Conservation (phyloP, 2,329 filamentous ascomycete species). For the Fusarium odoratissimum region DNA sequence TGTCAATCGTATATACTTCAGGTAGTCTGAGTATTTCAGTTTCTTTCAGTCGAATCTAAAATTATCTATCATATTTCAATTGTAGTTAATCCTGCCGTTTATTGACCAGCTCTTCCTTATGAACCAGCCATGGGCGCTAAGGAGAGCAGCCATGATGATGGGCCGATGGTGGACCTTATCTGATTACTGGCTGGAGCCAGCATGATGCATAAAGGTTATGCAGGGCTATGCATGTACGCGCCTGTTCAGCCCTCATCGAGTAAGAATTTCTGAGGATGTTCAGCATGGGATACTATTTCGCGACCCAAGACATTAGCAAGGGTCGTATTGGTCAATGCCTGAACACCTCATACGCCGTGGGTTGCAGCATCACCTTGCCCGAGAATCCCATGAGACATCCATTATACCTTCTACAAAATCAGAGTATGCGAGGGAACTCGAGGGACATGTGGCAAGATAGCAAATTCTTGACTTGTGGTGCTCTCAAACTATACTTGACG, state of each 20-base stretch:
- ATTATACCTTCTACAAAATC: not conserved
- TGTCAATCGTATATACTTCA: not conserved
- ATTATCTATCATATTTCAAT: not conserved
- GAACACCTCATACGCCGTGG: not conserved
- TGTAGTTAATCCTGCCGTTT: not conserved
- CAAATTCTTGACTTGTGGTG: not conserved
- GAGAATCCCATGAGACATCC: not conserved
- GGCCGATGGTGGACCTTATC: conserved; percentile 30
- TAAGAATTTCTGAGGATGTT: not conserved
- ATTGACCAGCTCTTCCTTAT: conserved; percentile 5
- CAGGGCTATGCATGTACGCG: conserved; percentile 17
- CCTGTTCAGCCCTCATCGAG: conserved; percentile 1
- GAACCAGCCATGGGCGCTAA: conserved; percentile 22
- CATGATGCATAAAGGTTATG: conserved; percentile 17
- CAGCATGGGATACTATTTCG: not conserved
- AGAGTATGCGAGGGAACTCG: not conserved
- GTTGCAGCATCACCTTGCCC: not conserved
- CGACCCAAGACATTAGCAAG: not conserved
- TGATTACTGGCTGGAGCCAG: conserved; percentile 6
- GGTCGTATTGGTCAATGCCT: not conserved
- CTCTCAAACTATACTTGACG: not conserved
- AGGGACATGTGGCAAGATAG: not conserved
- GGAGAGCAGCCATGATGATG: conserved; percentile 33
- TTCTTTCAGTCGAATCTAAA: not conserved
- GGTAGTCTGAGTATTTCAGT: too few species aligned